Conservation (phyloP, 805 yeast species). For the Diddensiella santjacobensis region DNA sequence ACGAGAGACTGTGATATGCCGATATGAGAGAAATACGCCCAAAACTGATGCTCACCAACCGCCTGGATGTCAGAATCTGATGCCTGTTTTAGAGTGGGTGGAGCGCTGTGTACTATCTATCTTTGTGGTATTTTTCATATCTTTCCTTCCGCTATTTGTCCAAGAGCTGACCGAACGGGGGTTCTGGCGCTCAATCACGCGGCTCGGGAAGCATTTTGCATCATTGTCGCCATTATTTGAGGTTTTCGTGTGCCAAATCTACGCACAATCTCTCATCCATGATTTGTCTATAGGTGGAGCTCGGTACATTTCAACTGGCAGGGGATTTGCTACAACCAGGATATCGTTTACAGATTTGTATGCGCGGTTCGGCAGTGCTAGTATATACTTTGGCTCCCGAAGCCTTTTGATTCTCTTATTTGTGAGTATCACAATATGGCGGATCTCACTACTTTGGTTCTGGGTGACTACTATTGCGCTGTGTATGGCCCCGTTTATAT, state of each 20-base stretch:
- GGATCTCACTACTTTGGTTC: constrained; percentile 86
- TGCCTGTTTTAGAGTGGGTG: constrained; percentile 72
- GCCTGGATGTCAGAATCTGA: constrained; percentile 63
- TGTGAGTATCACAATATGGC: constrained; percentile 63
- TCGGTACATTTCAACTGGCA: constrained; percentile 73
- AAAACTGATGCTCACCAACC: constrained; percentile 62
- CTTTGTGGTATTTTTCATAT: constrained; percentile 66
- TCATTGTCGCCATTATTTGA: constrained; percentile 77
- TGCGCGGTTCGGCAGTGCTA: constrained; percentile 64
- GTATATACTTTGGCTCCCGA: constrained; percentile 60
- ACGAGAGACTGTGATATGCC: constrained; percentile 58
- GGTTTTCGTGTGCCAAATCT: constrained; percentile 72
- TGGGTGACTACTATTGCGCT: constrained; percentile 85
- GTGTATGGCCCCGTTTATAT: constrained; percentile 80
- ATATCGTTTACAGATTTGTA: constrained; percentile 62
- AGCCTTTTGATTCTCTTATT: constrained; percentile 51
- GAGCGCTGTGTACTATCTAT: constrained; percentile 70
- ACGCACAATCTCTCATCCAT: constrained; percentile 63
- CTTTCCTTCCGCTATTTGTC: constrained; percentile 70
- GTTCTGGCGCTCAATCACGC: constrained; percentile 58
- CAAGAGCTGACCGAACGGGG: constrained; percentile 79
- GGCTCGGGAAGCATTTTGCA: constrained; percentile 61
- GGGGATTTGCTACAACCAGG: constrained; percentile 77
- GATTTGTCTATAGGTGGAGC: constrained; percentile 79
- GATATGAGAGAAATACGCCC: constrained; percentile 54